A percentile compares a stretch with the other conserved stretches of the same genome.
Evolutionary conservation across 1,139 yeast species (phyloP).

Genomic region (Diutina catenulata): DNA sequence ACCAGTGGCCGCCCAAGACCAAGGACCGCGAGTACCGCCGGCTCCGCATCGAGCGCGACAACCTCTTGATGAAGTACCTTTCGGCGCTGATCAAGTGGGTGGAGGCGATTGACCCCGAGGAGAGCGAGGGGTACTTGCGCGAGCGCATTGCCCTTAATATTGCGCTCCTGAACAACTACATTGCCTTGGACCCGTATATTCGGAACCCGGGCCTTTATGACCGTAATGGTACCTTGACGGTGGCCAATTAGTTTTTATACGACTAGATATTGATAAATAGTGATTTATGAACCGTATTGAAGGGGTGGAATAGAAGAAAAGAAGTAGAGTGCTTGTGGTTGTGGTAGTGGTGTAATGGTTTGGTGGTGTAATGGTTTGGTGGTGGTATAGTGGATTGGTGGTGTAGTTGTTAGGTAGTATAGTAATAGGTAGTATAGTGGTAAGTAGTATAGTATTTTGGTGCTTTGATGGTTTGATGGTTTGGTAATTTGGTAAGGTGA

Average conservation of each 20-base stretch:
- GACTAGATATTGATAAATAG: too few species aligned
- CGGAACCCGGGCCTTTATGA: conserved; percentile 8
- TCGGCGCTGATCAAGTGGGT: conserved; percentile 31
- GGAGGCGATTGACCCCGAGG: conserved; percentile 28
- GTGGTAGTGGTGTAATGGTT: too few species aligned
- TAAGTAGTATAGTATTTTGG: too few species aligned
- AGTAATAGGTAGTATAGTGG: too few species aligned
- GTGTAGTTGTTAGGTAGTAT: too few species aligned
- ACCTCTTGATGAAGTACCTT: conserved; percentile 17
- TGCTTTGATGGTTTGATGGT: too few species aligned
- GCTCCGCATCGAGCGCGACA: conserved; percentile 23
- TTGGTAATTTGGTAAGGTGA: too few species aligned
- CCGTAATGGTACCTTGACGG: conserved; percentile 8
- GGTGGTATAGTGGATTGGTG: too few species aligned
- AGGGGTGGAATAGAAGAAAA: too few species aligned
- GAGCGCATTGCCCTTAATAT: conserved; percentile 23
- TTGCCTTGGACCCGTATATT: conserved; percentile 28
- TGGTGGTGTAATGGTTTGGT: too few species aligned
- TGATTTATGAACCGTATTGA: too few species aligned
- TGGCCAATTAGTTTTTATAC: background rate
- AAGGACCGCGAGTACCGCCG: conserved; percentile 17
- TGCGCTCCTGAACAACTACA: conserved; percentile 22
- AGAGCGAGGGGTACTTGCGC: conserved; percentile 26
- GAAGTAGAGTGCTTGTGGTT: too few species aligned
- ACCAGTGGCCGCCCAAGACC: conserved; percentile 7